These are phyloP conservation scores for Prosopis cineraria DNA, from an alignment of 306 rosid species.

Conservation along the genomic window DNA sequence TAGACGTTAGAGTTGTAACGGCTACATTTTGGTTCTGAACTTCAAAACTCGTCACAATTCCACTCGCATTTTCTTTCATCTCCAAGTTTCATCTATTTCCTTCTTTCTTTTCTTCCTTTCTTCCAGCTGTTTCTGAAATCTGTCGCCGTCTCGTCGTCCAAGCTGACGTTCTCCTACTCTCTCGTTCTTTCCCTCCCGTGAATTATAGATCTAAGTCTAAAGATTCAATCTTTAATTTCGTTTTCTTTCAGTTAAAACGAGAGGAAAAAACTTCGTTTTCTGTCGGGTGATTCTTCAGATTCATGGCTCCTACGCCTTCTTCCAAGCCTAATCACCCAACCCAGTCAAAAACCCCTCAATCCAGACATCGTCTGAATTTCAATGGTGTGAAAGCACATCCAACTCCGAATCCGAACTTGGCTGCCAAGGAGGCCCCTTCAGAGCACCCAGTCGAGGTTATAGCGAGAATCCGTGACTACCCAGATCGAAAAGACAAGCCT, in stretches of 20 bases:
- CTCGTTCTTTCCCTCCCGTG: conserved; percentile 13
- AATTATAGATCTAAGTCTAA: conserved; percentile 19
- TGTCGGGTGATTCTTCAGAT: conserved; percentile 22
- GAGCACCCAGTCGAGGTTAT: conserved; percentile 94
- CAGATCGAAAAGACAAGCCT: conserved; percentile 77
- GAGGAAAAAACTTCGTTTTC: not conserved
- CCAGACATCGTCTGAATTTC: conserved; percentile 82
- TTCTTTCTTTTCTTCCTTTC: conserved; percentile 12
- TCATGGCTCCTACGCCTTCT: conserved; percentile 97
- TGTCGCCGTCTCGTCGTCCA: conserved; percentile 5
- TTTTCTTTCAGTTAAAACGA: conserved; percentile 7
- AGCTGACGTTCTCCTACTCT: conserved; percentile 20
- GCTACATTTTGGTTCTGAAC: conserved; percentile 55
- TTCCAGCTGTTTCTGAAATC: conserved; percentile 22
- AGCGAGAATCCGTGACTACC: conserved; percentile 90
- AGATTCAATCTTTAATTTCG: conserved; percentile 48
- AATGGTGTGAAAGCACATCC: conserved; percentile 51
- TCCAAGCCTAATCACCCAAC: conserved; percentile 61
- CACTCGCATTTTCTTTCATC: conserved; percentile 10
- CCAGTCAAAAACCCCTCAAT: conserved; percentile 72
- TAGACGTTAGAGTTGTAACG: conserved; percentile 74
- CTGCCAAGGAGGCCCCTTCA: conserved; percentile 50
- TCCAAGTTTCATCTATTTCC: not conserved
- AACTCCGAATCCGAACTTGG: conserved; percentile 61
- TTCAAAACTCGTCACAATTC: conserved; percentile 41